These are phyloP conservation scores for Pseudozyma thailandica DNA, from an alignment of 1,284 basidiomycete genomes.

Conservation along the genomic window DNA sequence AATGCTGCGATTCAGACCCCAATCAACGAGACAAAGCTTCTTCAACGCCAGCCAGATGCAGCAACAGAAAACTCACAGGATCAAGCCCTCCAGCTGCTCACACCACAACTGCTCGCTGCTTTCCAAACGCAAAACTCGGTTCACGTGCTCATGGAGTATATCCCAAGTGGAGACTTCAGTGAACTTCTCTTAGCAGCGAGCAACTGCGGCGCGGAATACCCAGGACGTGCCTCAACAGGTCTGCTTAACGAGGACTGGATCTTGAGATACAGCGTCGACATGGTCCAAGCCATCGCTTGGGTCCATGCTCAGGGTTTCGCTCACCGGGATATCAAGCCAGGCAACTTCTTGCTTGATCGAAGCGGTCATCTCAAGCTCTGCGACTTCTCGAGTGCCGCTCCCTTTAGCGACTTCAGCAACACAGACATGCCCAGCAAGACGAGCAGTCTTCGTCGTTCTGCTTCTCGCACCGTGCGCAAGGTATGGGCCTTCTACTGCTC, in stretches of 20 bases:
- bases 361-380: slow-evolving; percentile 66
- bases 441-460: neutral
- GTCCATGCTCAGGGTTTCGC: slow-evolving; percentile 60
- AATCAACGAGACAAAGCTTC: slow-evolving; percentile 55
- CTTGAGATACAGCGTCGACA: slow-evolving; percentile 59
- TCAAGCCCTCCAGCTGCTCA: slow-evolving; percentile 17
- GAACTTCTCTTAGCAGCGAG: slow-evolving; percentile 60
- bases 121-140: slow-evolving; percentile 63
- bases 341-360: slow-evolving; percentile 63
- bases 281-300: slow-evolving; percentile 65
- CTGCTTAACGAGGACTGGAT: slow-evolving; percentile 60
- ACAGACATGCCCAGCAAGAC: neutral
- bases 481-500: slow-evolving; percentile 61
- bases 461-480: slow-evolving; percentile 29
- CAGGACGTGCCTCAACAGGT: slow-evolving; percentile 53
- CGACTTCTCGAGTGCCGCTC: slow-evolving; percentile 66
- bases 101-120: slow-evolving; percentile 60
- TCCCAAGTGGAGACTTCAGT: slow-evolving; percentile 65
- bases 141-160: slow-evolving; percentile 66
- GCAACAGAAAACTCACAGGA: neutral
- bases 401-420: slow-evolving; percentile 53
- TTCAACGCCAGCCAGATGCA: slow-evolving; percentile 26
- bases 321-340: slow-evolving; percentile 66
- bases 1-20: slow-evolving; percentile 60
- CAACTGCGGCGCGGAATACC: slow-evolving; percentile 46